Percentiles rank a stretch among this genome's conserved stretches.
Conservation (phyloP, 805 yeast species). For the Candida koratica region DNA sequence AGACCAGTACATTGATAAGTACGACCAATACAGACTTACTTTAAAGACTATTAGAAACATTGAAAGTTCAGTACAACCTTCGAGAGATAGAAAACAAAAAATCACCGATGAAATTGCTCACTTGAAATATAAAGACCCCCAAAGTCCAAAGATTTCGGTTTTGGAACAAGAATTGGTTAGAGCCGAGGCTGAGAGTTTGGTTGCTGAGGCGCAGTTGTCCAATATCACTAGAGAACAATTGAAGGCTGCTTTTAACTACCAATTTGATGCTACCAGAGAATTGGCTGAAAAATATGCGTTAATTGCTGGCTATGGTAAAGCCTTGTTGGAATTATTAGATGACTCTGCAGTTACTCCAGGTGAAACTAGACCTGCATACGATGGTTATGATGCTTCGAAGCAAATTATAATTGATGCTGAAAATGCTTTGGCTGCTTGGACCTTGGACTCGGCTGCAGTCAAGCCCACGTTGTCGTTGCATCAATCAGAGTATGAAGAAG, state of each 20-base stretch:
- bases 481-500: slow-evolving; percentile 21
- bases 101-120: slow-evolving; percentile 82
- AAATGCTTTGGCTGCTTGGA: slow-evolving; percentile 79
- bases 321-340: slow-evolving; percentile 74
- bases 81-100: slow-evolving; percentile 80
- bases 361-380: slow-evolving; percentile 86
- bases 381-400: slow-evolving; percentile 84
- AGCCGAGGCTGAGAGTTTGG: slow-evolving; percentile 88
- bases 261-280: slow-evolving; percentile 81
- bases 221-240: slow-evolving; percentile 85
- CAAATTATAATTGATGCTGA: slow-evolving; percentile 85
- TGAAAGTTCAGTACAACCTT: slow-evolving; percentile 84
- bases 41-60: slow-evolving; percentile 78
- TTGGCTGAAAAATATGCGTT: slow-evolving; percentile 81
- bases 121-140: slow-evolving; percentile 81
- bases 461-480: slow-evolving; percentile 71
- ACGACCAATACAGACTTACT: slow-evolving; percentile 82
- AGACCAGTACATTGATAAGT: slow-evolving; percentile 80
- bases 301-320: slow-evolving; percentile 88
- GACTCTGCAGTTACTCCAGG: slow-evolving; percentile 88
- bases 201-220: slow-evolving; percentile 88
- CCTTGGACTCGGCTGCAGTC: slow-evolving; percentile 76
- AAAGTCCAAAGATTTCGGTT: slow-evolving; percentile 73
- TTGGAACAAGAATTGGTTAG: slow-evolving; percentile 87
- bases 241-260: slow-evolving; percentile 79